Evolutionary conservation across 371 early-diverging fungal species (phyloP), one percentile per base, ranked within the genome.

Genomic region (Edhazardia aedis): DNA sequence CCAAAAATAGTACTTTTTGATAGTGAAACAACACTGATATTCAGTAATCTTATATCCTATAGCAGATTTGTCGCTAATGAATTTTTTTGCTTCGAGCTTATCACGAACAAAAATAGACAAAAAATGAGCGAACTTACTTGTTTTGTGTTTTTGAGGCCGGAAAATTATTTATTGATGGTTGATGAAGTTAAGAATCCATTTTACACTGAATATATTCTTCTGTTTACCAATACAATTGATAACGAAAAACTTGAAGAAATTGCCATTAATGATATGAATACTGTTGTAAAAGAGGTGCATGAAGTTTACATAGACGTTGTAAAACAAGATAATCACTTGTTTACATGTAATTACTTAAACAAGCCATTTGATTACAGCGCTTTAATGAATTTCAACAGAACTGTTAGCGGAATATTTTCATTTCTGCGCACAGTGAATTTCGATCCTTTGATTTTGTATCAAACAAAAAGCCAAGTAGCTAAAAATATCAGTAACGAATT

Each of bases 41-140:
- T 72, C 21, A 61, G 61, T 30, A 59, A 67, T 25, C 11, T 67
- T n/a, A 53, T 72, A 30, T 53, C 67, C 16, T 62, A 69, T 30
- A 51, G 62, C 1, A 39, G 47, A 37, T 61, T 72, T 29, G 50
- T 67, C 11, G 50, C 61, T 2, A 56, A 59, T 37, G 67, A 67
- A 26, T 72, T 59, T 38, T 72, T 72, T 49, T 51, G 68, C 2
- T 69, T 72, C 59, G 69, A 72, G 27, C 55, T 27, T 27, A 56
- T 72, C 29, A 39, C 16, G 38, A 62, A 60, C 29, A 58, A 33
- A 37, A 59, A 53, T 24, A 50, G 68, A 40, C 46, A 42, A 7
- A 50, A 36, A 40, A 58, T 71, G 26, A 38, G 42, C 14, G 56
- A 55, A 14, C 55, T 72, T 1, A 46, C 49, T 24, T 69, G 69